These are phyloP conservation scores for Cytospora piceicola DNA, from an alignment of 2,329 filamentous ascomycete genomes.

Conservation along the genomic window DNA sequence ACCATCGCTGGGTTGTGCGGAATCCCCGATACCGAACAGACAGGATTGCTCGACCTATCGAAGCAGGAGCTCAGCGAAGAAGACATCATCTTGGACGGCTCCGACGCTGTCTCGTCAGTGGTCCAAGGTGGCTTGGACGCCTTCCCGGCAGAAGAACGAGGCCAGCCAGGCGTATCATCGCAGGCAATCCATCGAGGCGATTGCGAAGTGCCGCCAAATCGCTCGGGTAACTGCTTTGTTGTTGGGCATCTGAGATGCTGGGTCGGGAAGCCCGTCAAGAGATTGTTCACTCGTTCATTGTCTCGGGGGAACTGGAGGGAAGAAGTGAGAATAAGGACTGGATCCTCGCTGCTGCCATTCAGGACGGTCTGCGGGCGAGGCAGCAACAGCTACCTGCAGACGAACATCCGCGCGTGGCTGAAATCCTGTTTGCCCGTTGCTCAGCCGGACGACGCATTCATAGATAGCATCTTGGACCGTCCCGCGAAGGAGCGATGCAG, in stretches of 20 bases:
- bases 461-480: constrained; percentile 32
- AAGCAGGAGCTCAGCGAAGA: constrained; percentile 39
- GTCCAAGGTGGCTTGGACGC: constrained; percentile 50
- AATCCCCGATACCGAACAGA: constrained; percentile 58
- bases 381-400: constrained; percentile 52
- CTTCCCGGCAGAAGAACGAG: constrained; percentile 48
- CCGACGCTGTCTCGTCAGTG: constrained; percentile 48
- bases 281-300: no score
- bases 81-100: constrained; percentile 57
- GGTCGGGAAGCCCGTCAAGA: no score
- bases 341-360: constrained; percentile 48
- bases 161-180: constrained; percentile 46
- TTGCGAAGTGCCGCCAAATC: no score
- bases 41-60: constrained; percentile 48
- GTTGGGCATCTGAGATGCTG: no score
- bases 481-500: background rate
- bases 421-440: constrained; percentile 47
- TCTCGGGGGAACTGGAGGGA: constrained; percentile 39
- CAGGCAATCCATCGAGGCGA: constrained; percentile 50
- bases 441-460: constrained; percentile 38
- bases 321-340: constrained; percentile 59
- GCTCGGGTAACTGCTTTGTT: no score
- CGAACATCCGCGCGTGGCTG: constrained; percentile 47
- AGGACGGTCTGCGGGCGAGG: constrained; percentile 44
- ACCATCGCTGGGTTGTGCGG: constrained; percentile 59